A percentile compares a stretch with the other conserved stretches of the same genome.
Evolutionary conservation across 2,329 filamentous ascomycete species (phyloP).

Genomic region (Botrytis fabae): DNA sequence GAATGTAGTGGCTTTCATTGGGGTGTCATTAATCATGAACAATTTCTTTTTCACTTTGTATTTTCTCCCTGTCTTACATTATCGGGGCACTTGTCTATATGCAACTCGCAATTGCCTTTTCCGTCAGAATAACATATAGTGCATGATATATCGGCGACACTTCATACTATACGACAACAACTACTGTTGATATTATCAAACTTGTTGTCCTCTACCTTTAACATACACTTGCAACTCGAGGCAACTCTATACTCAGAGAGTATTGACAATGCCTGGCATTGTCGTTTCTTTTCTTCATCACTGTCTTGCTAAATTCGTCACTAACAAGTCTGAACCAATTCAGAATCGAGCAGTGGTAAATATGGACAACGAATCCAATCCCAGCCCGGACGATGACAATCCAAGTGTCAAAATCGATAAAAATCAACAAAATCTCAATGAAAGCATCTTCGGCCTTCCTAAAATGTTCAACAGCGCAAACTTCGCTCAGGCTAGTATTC

Average conservation of each 20-base stretch:
- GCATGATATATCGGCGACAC: background rate
- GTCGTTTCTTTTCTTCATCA: background rate
- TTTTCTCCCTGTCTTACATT: too few species aligned
- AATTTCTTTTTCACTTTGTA: background rate
- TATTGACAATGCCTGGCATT: background rate
- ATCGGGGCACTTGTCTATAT: background rate
- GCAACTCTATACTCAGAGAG: too few species aligned
- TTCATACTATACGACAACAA: background rate
- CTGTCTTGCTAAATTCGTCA: background rate
- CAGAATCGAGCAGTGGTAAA: background rate
- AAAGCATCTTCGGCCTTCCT: background rate
- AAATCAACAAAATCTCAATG: background rate
- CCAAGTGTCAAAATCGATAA: too few species aligned
- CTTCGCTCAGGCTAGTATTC: conserved; percentile 1
- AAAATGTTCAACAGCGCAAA: conserved; percentile 10
- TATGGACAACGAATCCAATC: background rate
- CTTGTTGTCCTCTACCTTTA: background rate
- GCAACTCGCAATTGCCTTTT: background rate
- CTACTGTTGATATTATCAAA: background rate
- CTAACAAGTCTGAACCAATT: background rate
- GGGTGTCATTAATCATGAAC: background rate
- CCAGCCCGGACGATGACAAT: background rate
- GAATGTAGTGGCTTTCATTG: background rate
- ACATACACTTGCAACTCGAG: background rate
- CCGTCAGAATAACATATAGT: too few species aligned